Evolutionary conservation across 306 rosid species (phyloP), one percentile per base, ranked within the genome.

Genomic region (Albizia julibrissin): DNA sequence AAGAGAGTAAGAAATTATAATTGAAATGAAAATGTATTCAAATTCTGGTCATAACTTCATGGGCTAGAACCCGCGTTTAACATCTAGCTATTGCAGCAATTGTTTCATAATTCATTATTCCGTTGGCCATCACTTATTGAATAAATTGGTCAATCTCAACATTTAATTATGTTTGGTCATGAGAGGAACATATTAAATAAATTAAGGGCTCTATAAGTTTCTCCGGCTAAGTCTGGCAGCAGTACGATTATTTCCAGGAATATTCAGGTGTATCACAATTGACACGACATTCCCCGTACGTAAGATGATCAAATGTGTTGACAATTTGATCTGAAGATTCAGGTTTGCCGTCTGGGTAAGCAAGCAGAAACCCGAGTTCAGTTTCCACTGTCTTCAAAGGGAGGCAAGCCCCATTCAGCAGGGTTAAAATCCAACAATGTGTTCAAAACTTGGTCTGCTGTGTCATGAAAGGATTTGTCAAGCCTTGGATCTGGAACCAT

Each of bases 401-500:
- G 93, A 67, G 97, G 98, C 80, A 95, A 88, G 80, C 89, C 92
- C 99, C 98, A 93, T 29, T 92, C 97, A 33, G 34, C 74, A 8
- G 97, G 99, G 81, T 83, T 91, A 87, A 95, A 93, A 90, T 91
- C 98, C 93, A 85, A 82, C 44, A 95, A 81, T 37, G 97, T 86
- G 87, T 84, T 86, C 87, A 93, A 83, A 80, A 93, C 93, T 84
- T 91, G 98, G 79, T 93, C 95, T 18, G 98, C 98, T 71, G 80
- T 74, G 15, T 72, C 88, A 73, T 80, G 90, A 79, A 78, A 87
- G 61, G 92, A 95, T 80, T 80, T 90, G 84, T 95, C 96, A 82
- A 95, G 82, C 80, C 91, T 95, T 80, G 96, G 92, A 89, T 95
- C 98, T 31, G 99, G 98, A 76, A 95, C 94, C 99, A 95, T 93